Evolutionary conservation across 2,329 filamentous ascomycete genomes (phyloP).

Genomic region (Trichoderma sp.): DNA sequence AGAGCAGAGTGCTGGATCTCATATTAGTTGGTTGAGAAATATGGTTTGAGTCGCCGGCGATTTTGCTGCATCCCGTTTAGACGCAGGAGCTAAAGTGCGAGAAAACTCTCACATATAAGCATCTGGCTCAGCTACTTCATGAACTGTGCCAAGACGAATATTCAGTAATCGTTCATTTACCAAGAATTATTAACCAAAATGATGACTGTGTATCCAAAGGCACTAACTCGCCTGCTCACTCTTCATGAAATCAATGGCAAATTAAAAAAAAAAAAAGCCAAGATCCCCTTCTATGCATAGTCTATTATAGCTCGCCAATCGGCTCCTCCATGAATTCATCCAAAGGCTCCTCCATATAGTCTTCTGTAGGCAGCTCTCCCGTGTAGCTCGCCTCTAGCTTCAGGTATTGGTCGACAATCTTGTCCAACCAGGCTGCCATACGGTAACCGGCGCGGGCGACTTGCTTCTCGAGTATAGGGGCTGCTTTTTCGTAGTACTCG

Average conservation of each 20-base stretch:
- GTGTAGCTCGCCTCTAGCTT: constrained; percentile 27
- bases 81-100: too few species aligned
- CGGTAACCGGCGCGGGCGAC: constrained; percentile 70
- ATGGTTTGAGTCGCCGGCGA: too few species aligned
- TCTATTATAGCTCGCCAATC: constrained; percentile 29
- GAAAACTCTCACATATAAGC: too few species aligned
- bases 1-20: too few species aligned
- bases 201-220: not conserved
- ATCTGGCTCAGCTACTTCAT: not conserved
- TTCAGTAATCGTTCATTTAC: not conserved
- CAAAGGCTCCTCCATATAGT: constrained; percentile 15
- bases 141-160: not conserved
- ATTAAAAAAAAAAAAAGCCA: not conserved
- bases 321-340: constrained; percentile 32
- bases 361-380: constrained; percentile 26
- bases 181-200: not conserved
- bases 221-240: not conserved
- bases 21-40: too few species aligned
- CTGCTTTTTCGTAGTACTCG: constrained; percentile 64
- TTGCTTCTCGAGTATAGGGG: constrained; percentile 65
- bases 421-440: constrained; percentile 67
- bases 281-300: not conserved
- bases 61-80: too few species aligned
- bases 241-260: not conserved
- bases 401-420: constrained; percentile 51